Base-by-base conservation (phyloP, 2,329 filamentous ascomycete species). In the Lachnellula cervina region DNA sequence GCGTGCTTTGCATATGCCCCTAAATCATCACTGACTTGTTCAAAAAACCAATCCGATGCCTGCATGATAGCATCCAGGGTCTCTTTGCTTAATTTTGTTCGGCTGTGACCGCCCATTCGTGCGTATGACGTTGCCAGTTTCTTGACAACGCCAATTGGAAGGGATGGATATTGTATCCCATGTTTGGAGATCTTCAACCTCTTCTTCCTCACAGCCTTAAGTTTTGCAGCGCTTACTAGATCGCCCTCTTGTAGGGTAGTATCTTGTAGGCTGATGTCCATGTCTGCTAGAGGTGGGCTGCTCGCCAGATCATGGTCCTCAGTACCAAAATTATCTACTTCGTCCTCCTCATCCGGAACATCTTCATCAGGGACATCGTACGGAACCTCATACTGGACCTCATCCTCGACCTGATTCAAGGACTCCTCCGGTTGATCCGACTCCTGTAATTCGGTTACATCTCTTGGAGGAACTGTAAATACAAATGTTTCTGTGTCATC, bases 1-100 rank as follows among this genome's bases (percentile, higher is more conserved):
- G 88, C 90, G 70, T 97, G 91, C 58, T 83, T 79, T 17, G 91
- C 88, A 70, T 92, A 96, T 2, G 85, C 86, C 13, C 82, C 82
- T 53, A 96, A 73, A 68, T 96, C 90, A 58, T 91, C 88, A 48
- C 88, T 84, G 2, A 89, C 76, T 71, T 96, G 91, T 72, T 95
- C 90, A 69, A 96, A 96, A 71, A 91, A 96, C 87, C 90, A 94
- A 59, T 95, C 89, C 2, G 89, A 89, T 0, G 90, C 89, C 68
- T 90, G 86, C 66, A 87, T 84, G 52, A 96, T 83, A 4, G 87
- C 86, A 32, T 81, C 80, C 38, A 96, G 74, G 1, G 88, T 86
- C 51, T 94, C 89, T 46, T 87, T 83, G 55, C 80, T 84, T 47
- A 96, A 81, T 62, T 86, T 89, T 5, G 82, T 76, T 63, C 87